phyloP scores from a whole-genome alignment of 2,329 filamentous ascomycete genomes.

The Alternaria rosae region DNA sequence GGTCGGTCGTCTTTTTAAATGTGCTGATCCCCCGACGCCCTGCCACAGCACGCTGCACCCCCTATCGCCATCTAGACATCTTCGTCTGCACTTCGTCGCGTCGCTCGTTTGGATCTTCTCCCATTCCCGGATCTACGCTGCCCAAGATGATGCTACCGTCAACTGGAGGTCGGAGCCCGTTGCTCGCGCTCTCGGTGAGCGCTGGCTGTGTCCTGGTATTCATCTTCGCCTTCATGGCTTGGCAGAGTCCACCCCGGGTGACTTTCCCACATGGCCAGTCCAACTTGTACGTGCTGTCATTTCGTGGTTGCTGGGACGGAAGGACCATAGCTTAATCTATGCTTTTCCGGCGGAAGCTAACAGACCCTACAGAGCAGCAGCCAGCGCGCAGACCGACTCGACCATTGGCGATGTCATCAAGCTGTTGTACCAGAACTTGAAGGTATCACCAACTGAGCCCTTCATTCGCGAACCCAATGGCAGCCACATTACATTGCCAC shows the following conservation, averaged over 20 bases:
- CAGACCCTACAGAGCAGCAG: conserved; percentile 28
- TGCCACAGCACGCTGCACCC: conserved; percentile 14
- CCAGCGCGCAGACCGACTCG: conserved; percentile 28
- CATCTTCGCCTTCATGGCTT: conserved; percentile 46
- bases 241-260: conserved; percentile 39
- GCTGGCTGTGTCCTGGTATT: conserved; percentile 43
- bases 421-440: conserved; percentile 42
- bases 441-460: conserved; percentile 34
- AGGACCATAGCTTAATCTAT: not conserved
- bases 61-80: conserved; percentile 23
- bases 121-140: conserved; percentile 8
- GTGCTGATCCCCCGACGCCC: conserved; percentile 27
- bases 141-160: conserved; percentile 41
- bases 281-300: conserved; percentile 33
- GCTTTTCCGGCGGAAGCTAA: conserved; percentile 19
- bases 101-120: conserved; percentile 16
- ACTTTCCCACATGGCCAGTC: conserved; percentile 30
- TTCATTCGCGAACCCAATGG: conserved; percentile 43
- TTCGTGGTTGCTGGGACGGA: not conserved
- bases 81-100: conserved; percentile 6
- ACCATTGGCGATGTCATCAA: conserved; percentile 44
- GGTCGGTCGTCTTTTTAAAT: conserved; percentile 30
- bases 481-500: conserved; percentile 39
- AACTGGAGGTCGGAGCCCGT: conserved; percentile 40
- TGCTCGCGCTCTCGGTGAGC: conserved; percentile 41